Conservation (phyloP, 2,329 filamentous ascomycete genomes). For the Acrocalymma vagum region DNA sequence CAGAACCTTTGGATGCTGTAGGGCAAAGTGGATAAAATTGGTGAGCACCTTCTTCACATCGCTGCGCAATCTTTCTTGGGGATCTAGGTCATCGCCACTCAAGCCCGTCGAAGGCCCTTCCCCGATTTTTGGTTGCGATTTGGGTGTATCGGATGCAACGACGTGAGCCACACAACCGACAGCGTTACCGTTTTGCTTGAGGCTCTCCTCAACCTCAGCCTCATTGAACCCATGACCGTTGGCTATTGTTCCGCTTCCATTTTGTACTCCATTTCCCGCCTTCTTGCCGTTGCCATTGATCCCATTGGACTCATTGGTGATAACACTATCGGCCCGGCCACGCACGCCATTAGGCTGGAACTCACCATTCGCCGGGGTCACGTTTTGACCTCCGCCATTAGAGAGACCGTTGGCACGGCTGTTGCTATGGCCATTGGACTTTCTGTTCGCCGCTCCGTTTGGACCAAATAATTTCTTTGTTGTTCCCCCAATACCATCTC, state of each 20-base stretch:
- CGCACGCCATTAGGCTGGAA: too few species aligned
- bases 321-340: too few species aligned
- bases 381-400: conserved; percentile 5
- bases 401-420: neutral
- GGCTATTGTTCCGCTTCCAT: too few species aligned
- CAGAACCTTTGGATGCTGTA: conserved; percentile 16
- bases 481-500: conserved; percentile 1
- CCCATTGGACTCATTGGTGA: too few species aligned
- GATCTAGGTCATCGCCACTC: neutral
- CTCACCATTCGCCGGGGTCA: too few species aligned
- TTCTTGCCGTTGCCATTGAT: too few species aligned
- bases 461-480: conserved; percentile 5
- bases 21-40: conserved; percentile 11
- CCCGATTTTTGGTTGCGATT: neutral
- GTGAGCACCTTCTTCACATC: conserved; percentile 9
- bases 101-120: neutral
- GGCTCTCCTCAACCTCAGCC: too few species aligned
- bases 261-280: too few species aligned
- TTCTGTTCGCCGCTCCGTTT: neutral
- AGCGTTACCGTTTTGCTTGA: too few species aligned
- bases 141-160: too few species aligned
- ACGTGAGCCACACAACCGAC: too few species aligned
- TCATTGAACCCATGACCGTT: too few species aligned
- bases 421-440: neutral
- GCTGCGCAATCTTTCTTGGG: neutral